Base-by-base conservation (phyloP, 805 yeast genomes). In the Isabelozyma gotoi region DNA sequence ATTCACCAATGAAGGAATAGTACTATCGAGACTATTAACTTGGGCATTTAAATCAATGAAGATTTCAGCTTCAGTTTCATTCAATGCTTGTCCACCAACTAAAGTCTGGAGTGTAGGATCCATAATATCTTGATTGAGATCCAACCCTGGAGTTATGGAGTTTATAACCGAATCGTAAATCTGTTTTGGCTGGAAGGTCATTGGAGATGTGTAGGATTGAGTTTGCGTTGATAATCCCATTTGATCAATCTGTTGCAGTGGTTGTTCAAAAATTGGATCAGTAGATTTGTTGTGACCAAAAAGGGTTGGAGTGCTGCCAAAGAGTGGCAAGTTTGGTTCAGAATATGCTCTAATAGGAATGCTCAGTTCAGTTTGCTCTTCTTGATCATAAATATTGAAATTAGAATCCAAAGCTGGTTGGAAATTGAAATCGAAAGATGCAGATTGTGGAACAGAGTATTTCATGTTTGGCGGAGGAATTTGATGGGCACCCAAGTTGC, bases 371-470 rank as follows among this genome's bases (percentile, higher is more conserved):
- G 42, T 42, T 44, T 32, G 40, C 45, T 47, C 7, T 24, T 24
- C 29, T 24, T 24, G 29, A 33, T 50, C 44, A 41, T 48, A 50
- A 36, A 42, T 44, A 39, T 41, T 39, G 34, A 38, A 27, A 19
- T 48, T 44, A 18, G 51, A 34, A 33, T 48, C 55, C 27, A 51
- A 49, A 15, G 52, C 27, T 2, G 52, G 38, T 32, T n/a, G 34
- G 36, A 41, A 31, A 15, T 47, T 46, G 16, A 55, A 37, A 34
- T 49, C 56, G 31, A 52, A 51, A 15, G 52, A 24, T 10, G 8
- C 12, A 24, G 39, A 43, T 32, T 47, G 49, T 8, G 52, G 52
- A 7, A 47, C 42, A 5, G 46, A 34, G 16, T 41, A 44, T 7
- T 36, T 24, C 29, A 24, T 24, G 12, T 10, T 3, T 11, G 34